Evolutionary conservation across 179 eudicot species (phyloP), one percentile per base, ranked within the genome.

Genomic region (Spergularia azorica): DNA sequence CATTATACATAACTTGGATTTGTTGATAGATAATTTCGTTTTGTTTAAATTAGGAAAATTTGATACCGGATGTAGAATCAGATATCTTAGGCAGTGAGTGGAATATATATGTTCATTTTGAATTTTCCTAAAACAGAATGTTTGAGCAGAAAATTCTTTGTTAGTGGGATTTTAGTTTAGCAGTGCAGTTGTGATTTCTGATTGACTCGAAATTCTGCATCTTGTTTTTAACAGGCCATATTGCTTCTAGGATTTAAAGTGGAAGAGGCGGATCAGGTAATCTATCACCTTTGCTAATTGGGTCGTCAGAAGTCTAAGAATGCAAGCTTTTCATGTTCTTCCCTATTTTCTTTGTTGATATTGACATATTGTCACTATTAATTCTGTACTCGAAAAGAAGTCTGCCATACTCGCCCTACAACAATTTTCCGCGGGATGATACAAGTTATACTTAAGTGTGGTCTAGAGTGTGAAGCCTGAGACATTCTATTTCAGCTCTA

Each of bases 251-350:
- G 92, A 13, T 89, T 87, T 76, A 61, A 70, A 69, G 74, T 79
- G 54, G 86, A 84, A 70, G 94, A 90, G 51, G 85, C 85, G 20
- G 85, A 66, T 16, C 76, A 79, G 90, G 94, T 86, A 84, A 73
- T 14, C 36, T 83, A 73, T 14, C 36, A 78, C 36, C 11, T 20
- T 13, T 8, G 5, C 54, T 75, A 17, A 5, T 26, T 55, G 32
- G 67, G 7, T 32, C 2, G 46, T 63, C 67, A 63, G 15, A 36
- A 3, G 32, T 32, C 7, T 26, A 36, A 5, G 3, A 7, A 14
- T 14, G 14, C 46, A 46, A 63, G 68, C 68, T 63, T 63, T 38
- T 6, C 68, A 63, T 63, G 12, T 38, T 9, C 10, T 32, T 15
- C 39, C 26, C 9, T 6, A 43, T 43, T 32, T 36, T 63, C 50